Evolutionary conservation across 768 basidiomycete species (phyloP).

Genomic region (Lentinula boryana): DNA sequence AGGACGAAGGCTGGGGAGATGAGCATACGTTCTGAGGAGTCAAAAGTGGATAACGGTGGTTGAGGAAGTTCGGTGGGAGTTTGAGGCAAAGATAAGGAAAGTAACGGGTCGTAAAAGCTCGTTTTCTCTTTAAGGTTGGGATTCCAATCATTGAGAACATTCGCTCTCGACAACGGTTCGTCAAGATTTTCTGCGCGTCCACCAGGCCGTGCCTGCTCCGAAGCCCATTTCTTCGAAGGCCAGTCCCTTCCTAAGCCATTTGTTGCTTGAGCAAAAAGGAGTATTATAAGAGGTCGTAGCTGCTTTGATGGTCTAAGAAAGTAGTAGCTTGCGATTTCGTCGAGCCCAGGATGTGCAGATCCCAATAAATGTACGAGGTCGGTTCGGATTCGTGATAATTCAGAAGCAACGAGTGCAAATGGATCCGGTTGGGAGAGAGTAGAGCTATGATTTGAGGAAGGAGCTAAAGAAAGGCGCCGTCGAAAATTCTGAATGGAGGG

Average conservation of each 20-base stretch:
- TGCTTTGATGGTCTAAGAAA: constrained; percentile 89
- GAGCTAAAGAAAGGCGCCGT: not conserved
- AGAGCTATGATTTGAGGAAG: not conserved
- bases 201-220: constrained; percentile 42
- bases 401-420: constrained; percentile 57
- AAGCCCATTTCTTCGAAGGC: constrained; percentile 48
- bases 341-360: constrained; percentile 77
- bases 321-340: constrained; percentile 87
- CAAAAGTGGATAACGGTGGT: constrained; percentile 8
- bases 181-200: constrained; percentile 58
- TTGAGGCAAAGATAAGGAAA: constrained; percentile 30
- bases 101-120: constrained; percentile 41
- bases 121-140: constrained; percentile 66
- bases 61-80: constrained; percentile 22
- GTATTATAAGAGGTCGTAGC: constrained; percentile 79
- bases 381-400: constrained; percentile 61
- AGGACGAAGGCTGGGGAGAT: constrained; percentile 37
- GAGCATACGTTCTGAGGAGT: constrained; percentile 11
- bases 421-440: constrained; percentile 45
- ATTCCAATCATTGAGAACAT: constrained; percentile 89
- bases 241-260: constrained; percentile 77
- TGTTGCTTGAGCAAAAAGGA: constrained; percentile 83
- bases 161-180: constrained; percentile 60
- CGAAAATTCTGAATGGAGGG: not conserved
- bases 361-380: constrained; percentile 71